phyloP scores from a whole-genome alignment of 116 monocot genomes.

The Zostera marina region DNA sequence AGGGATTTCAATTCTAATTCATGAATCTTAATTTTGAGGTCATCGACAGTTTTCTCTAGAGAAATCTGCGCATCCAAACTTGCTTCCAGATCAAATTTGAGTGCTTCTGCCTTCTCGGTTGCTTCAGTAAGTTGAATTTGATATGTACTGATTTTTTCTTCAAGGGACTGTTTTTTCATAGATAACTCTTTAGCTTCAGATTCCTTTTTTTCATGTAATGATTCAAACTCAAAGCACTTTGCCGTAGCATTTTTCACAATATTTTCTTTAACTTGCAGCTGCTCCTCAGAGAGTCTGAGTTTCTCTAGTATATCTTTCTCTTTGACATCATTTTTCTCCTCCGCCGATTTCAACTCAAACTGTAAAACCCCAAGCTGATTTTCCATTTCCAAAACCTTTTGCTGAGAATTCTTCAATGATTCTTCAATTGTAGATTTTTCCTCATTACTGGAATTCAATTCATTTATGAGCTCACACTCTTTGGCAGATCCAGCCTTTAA shows the following conservation, averaged over 20 bases:
- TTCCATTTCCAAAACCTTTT: constrained; percentile 45
- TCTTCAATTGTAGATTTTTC: constrained; percentile 64
- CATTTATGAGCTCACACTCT: constrained; percentile 46
- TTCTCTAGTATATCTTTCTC: constrained; percentile 43
- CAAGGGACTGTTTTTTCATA: constrained; percentile 24
- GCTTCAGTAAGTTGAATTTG: constrained; percentile 17
- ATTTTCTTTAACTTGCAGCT: constrained; percentile 44
- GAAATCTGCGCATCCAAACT: neutral
- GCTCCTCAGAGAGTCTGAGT: constrained; percentile 39
- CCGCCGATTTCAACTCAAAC: constrained; percentile 26
- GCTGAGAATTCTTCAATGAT: constrained; percentile 14
- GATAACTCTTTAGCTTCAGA: constrained; percentile 33
- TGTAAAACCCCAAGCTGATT: constrained; percentile 32
- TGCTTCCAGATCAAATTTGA: constrained; percentile 7
- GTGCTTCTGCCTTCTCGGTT: constrained; percentile 17
- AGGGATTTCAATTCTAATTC: constrained; percentile 30
- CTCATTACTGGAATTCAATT: constrained; percentile 25
- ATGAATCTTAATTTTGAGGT: constrained; percentile 29
- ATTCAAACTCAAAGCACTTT: constrained; percentile 51
- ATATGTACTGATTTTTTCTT: constrained; percentile 18
- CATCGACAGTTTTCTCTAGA: constrained; percentile 7
- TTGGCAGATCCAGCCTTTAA: constrained; percentile 44
- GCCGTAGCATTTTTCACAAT: constrained; percentile 25
- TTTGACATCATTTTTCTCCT: constrained; percentile 33
- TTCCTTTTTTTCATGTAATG: constrained; percentile 47